Percentiles rank a stretch among this genome's conserved stretches.
These are phyloP conservation scores for Zygotorulaspora mrakii DNA, from an alignment of 1,139 yeast species.

Conservation along the genomic window DNA sequence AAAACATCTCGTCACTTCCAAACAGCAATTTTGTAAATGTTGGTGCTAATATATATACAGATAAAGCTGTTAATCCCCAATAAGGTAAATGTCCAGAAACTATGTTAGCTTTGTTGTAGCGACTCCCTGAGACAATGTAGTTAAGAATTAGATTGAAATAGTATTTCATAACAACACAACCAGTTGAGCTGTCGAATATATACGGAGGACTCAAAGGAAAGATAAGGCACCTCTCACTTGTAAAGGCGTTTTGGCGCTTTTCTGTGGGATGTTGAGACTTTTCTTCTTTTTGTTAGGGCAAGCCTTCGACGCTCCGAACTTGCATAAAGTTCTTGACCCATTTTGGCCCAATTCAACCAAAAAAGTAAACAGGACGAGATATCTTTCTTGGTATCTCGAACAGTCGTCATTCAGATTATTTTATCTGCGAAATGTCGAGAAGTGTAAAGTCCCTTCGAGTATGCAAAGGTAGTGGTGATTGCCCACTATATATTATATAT, in stretches of 20 bases:
- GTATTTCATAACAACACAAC: not conserved
- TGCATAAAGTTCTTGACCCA: slow-evolving; percentile 1
- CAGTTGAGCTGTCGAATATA: too few relatives aligned
- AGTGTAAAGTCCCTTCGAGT: too few relatives aligned
- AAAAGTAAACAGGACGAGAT: not conserved
- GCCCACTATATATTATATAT: too few relatives aligned
- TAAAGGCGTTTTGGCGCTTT: too few relatives aligned
- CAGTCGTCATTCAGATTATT: too few relatives aligned
- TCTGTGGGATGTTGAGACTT: not conserved
- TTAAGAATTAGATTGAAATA: not conserved
- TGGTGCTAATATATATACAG: slow-evolving; percentile 19
- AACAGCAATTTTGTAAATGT: slow-evolving; percentile 14
- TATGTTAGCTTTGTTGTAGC: not conserved
- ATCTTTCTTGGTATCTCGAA: too few relatives aligned
- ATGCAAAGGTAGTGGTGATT: too few relatives aligned
- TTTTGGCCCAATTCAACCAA: not conserved
- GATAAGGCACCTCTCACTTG: too few relatives aligned
- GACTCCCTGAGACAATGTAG: not conserved
- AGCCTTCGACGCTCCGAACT: not conserved
- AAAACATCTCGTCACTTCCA: slow-evolving; percentile 9
- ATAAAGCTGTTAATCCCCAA: slow-evolving; percentile 13
- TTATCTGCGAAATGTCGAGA: too few relatives aligned
- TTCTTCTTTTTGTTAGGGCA: not conserved
- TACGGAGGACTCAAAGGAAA: too few relatives aligned
- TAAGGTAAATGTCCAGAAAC: slow-evolving; percentile 7